Evolutionary conservation across 495 filamentous ascomycete genomes (phyloP).

Genomic region (Immersiella caudata): DNA sequence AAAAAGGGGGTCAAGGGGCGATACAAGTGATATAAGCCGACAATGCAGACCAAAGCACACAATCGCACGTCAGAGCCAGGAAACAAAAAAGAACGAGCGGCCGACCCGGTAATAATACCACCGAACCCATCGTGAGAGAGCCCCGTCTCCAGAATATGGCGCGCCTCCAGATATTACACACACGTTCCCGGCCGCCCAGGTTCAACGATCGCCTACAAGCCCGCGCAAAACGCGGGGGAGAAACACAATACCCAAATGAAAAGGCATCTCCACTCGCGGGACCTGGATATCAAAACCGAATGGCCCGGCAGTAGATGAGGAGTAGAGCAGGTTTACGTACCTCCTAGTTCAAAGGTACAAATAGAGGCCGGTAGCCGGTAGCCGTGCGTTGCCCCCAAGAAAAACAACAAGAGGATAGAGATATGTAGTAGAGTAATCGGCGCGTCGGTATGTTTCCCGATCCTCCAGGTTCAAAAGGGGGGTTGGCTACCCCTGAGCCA

Average conservation of each 20-base stretch:
- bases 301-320: conserved; percentile 21
- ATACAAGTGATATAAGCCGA: background rate
- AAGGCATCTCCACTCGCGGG: background rate
- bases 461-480: too few species aligned
- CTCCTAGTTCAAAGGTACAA: too few species aligned
- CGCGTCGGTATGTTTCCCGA: background rate
- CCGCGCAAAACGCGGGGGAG: conserved; percentile 2
- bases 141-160: background rate
- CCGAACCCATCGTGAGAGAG: background rate
- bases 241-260: conserved; percentile 14
- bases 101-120: background rate
- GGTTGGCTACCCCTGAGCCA: too few species aligned
- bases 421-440: background rate
- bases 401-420: background rate
- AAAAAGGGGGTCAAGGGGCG: background rate
- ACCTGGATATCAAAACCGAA: conserved; percentile 1
- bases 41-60: background rate
- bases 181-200: background rate
- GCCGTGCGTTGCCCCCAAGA: background rate
- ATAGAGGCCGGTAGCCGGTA: background rate
- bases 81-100: background rate
- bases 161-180: background rate
- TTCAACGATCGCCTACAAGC: background rate
- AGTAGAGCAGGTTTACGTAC: background rate
- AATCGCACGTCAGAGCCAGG: background rate